Conservation (phyloP, 2,329 filamentous ascomycete species). For the Talaromyces sp. region DNA sequence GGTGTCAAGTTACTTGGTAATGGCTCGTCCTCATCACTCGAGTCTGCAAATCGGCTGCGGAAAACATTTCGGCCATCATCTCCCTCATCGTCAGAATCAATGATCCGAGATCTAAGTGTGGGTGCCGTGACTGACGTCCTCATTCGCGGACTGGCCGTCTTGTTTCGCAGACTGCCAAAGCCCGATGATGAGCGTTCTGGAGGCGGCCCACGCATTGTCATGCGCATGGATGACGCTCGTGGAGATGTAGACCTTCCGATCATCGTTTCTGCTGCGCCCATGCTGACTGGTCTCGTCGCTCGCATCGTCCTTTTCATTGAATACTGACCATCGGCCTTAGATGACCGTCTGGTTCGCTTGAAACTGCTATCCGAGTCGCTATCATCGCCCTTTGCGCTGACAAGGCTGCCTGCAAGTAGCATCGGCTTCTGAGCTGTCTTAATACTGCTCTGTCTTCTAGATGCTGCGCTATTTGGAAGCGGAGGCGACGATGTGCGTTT, state of each 20-base stretch:
- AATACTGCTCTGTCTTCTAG: conserved; percentile 1
- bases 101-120: conserved; percentile 45
- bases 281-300: conserved; percentile 35
- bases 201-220: conserved; percentile 46
- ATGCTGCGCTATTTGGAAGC: conserved; percentile 10
- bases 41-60: conserved; percentile 62
- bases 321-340: conserved; percentile 44
- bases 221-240: conserved; percentile 46
- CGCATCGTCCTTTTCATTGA: conserved; percentile 73
- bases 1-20: conserved; percentile 39
- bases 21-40: conserved; percentile 62
- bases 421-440: conserved; percentile 8
- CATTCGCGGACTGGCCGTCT: conserved; percentile 13
- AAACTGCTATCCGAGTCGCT: conserved; percentile 74
- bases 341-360: conserved; percentile 54
- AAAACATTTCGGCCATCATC: conserved; percentile 33
- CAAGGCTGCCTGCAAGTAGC: conserved; percentile 24
- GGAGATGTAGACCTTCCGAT: conserved; percentile 54
- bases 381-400: conserved; percentile 56
- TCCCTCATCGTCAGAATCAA: conserved; percentile 60
- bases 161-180: conserved; percentile 33
- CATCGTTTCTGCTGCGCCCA: conserved; percentile 31
- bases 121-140: conserved; percentile 20
- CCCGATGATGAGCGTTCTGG: conserved; percentile 38
- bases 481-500: conserved; percentile 20